Base-by-base conservation (phyloP, 352 stramenopile genomes). In the Pythium dissotocum region DNA sequence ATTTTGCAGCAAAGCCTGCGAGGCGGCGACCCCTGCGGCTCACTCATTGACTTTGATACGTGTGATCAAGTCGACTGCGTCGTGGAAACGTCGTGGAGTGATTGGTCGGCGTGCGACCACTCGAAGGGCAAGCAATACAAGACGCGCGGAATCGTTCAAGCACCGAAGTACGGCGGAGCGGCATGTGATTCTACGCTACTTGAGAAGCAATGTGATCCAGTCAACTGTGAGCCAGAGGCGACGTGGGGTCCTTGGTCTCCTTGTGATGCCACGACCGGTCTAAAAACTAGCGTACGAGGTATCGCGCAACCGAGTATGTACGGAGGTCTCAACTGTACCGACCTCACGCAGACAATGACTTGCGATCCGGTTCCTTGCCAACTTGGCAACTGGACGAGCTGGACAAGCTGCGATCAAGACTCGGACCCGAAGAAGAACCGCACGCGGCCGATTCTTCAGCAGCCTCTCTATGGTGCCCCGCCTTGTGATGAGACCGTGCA, bases 341-440 rank as follows among this genome's bases (percentile, higher is more conserved):
- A 58, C 0, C 42, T 88, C 32, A 55, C 32, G 6, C 77, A 91
- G 40, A 71, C 80, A 14, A 85, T 79, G 44, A 48, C 63, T 0
- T 90, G 83, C 52, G 73, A 86, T 16, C 77, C 83, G 0, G 69
- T 88, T 6, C 24, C 63, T 30, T 91, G 83, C 55, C 55, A 33
- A 0, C 59, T 88, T 1, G 54, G 70, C 2, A 67, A 79, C 24
- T 91, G 79, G 79, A 78, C 64, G 0, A 40, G 67, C 0, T 91
- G 82, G 81, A 85, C 68, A 1, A 76, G 69, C 13, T 92, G 83
- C 36, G 78, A 88, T 26, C 76, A 68, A n/a, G 73, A 85, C 33
- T 28, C 36, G 0, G 80, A 85, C 28, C 71, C 77, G 6, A 44
- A 81, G 18, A 76, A 77, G 28, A 69, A 81, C 28, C 82, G 77